Base-by-base conservation (phyloP, 2,329 filamentous ascomycete species). In the Penicillium occitanis region DNA sequence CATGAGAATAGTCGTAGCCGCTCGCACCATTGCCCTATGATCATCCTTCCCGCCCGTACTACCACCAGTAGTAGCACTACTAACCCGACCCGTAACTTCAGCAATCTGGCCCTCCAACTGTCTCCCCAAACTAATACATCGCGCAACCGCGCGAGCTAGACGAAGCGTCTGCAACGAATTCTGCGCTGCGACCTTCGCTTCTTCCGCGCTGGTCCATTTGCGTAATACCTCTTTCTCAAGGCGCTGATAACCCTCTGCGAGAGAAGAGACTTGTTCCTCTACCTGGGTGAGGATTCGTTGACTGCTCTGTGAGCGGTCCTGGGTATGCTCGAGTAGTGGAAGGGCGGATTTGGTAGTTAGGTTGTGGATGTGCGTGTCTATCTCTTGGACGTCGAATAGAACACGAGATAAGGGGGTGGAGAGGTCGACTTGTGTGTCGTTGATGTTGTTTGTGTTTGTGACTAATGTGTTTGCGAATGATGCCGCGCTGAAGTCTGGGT, bases 301-400 rank as follows among this genome's bases (percentile, higher is more conserved):
- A 70, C 91, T 92, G 1, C 92, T 88, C 37, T 87, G 84, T 14
- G 88, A 91, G 76, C 95, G 91, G 51, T 87, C 82, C 67, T 88
- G 85, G 2, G 93, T 96, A 77, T 97, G 86, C 35, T 88, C 82
- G 22, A 99, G 85, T 33, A 99, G 84, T 0, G 93, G 91, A 0
- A 94, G 81, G 2, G 95, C 93, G 33, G 90, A 91, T 69, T 91
- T 89, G 2, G 93, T 95, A 5, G 94, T 96, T 48, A 98, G 85
- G 3, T 87, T 86, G 77, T 99, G 92, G 69, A 99, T 97, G 76
- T 96, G 93, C 0, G 93, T 96, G 79, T 98, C 94, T 70, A 99
- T 90, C 79, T 98, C 95, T 76, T 98, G 95, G 2, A 95, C 90
- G 79, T 99, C 95, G 79, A 99, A 99, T 6, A 98, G 88, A 5